Evolutionary conservation across 202 grass and related monocot genomes (phyloP).

Genomic region (Schoenoplectus triqueter): DNA sequence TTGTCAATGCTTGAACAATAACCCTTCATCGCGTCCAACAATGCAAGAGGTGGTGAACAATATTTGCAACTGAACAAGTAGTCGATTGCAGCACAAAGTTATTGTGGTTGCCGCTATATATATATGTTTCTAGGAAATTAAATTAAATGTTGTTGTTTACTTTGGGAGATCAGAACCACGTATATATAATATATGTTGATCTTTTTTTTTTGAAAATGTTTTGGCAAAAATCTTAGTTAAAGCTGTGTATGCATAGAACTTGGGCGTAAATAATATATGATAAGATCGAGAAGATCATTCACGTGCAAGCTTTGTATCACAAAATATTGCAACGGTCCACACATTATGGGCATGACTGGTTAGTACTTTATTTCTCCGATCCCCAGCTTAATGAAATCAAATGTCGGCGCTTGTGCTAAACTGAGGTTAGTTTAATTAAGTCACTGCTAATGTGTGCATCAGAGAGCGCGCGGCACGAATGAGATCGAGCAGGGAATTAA

Average conservation of each 20-base stretch:
- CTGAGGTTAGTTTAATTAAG: too few relatives aligned
- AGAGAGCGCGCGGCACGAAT: too few relatives aligned
- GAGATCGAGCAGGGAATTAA: too few relatives aligned
- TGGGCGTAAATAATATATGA: too few relatives aligned
- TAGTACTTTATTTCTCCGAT: background rate
- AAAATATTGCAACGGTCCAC: background rate
- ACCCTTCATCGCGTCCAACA: background rate
- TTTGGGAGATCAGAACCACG: background rate
- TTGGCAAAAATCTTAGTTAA: too few relatives aligned
- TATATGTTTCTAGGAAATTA: background rate
- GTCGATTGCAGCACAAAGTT: background rate
- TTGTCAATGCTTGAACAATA: slow-evolving; percentile 3
- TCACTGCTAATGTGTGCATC: too few relatives aligned
- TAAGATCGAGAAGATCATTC: background rate
- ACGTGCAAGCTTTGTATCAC: background rate
- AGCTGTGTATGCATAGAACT: background rate
- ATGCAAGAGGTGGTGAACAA: slow-evolving; percentile 28
- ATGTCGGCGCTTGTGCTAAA: too few relatives aligned
- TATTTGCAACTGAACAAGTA: background rate
- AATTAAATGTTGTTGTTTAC: background rate
- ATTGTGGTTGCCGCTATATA: background rate
- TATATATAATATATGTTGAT: background rate
- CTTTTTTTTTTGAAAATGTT: background rate
- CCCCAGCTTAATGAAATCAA: too few relatives aligned
- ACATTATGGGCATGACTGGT: background rate